phyloP scores from a whole-genome alignment of 176 grass and related monocot genomes.

The Aegilops speltoides region DNA sequence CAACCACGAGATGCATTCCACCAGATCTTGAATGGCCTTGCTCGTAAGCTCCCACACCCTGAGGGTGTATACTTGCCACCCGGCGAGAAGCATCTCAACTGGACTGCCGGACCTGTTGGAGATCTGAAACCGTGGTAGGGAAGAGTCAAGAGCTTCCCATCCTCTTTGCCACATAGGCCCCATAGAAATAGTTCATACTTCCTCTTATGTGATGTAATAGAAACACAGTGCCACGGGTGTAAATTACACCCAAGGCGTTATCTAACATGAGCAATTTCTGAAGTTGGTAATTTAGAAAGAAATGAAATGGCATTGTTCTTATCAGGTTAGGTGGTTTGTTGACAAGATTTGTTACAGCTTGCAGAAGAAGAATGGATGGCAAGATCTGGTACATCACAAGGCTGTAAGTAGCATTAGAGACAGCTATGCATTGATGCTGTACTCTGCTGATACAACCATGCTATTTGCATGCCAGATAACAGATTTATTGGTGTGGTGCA shows the following conservation, averaged over 20 bases:
- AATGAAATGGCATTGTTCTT: conserved; percentile 34
- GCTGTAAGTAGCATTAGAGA: conserved; percentile 27
- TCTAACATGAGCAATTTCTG: conserved; percentile 19
- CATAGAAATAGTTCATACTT: conserved; percentile 39
- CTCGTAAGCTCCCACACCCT: conserved; percentile 81
- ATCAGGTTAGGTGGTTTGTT: neutral
- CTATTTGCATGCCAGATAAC: conserved; percentile 25
- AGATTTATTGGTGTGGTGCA: neutral
- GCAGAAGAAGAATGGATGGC: neutral
- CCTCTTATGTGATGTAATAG: conserved; percentile 27
- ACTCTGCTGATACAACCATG: neutral
- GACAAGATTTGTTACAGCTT: neutral
- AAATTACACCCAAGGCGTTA: conserved; percentile 39
- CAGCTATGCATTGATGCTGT: neutral
- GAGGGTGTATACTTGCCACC: conserved; percentile 66
- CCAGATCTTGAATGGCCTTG: conserved; percentile 91
- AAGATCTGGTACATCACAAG: conserved; percentile 20
- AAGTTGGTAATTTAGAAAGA: conserved; percentile 22
- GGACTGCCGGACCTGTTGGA: conserved; percentile 83
- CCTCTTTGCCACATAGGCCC: neutral
- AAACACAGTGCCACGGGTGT: conserved; percentile 31
- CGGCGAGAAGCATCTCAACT: conserved; percentile 60
- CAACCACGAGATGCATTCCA: conserved; percentile 89
- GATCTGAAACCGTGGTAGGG: conserved; percentile 87
- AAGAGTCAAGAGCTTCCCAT: neutral